Percentiles rank a stretch among this genome's conserved stretches.
Evolutionary conservation across 164 flowering plant species (phyloP).

Genomic region (Chimonanthus salicifolius): DNA sequence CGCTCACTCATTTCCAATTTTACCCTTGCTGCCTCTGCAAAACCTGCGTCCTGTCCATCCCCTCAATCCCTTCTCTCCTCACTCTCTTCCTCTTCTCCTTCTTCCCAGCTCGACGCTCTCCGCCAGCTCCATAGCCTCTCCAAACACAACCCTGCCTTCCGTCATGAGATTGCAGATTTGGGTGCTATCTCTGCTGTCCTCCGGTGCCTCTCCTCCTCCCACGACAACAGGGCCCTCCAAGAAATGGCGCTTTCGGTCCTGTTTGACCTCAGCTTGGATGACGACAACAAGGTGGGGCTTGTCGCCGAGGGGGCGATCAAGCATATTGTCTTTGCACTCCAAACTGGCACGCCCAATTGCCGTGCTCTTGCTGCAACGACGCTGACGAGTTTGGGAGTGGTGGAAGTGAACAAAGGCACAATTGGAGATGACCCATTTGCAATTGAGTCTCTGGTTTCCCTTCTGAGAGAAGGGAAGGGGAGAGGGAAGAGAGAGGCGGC

Average conservation of each 20-base stretch:
- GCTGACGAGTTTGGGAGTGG: slow-evolving; percentile 82
- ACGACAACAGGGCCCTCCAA: slow-evolving; percentile 36
- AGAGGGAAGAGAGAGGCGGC: slow-evolving; percentile 90
- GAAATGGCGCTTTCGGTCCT: slow-evolving; percentile 59
- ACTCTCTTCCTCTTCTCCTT: slow-evolving; percentile 30
- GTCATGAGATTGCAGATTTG: slow-evolving; percentile 57
- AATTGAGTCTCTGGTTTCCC: slow-evolving; percentile 45
- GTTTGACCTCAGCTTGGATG: slow-evolving; percentile 73
- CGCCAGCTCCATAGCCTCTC: slow-evolving; percentile 42
- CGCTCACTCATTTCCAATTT: slow-evolving; percentile 77
- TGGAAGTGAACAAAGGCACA: slow-evolving; percentile 92
- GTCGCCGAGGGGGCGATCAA: slow-evolving; percentile 91
- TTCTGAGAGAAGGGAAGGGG: slow-evolving; percentile 48
- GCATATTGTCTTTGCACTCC: slow-evolving; percentile 45
- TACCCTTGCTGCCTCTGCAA: slow-evolving; percentile 19
- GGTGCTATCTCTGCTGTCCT: slow-evolving; percentile 75
- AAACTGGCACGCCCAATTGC: slow-evolving; percentile 32
- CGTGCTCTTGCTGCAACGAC: slow-evolving; percentile 83
- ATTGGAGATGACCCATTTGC: slow-evolving; percentile 83
- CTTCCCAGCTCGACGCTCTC: slow-evolving; percentile 46
- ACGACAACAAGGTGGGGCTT: slow-evolving; percentile 88
- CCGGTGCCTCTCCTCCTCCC: slow-evolving; percentile 28
- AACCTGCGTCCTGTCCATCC: slow-evolving; percentile 16
- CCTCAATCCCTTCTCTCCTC: slow-evolving; percentile 43
- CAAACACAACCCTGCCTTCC: slow-evolving; percentile 49